Evolutionary conservation across 2,329 filamentous ascomycete genomes (phyloP).

Genomic region (Aschersonia sp.): DNA sequence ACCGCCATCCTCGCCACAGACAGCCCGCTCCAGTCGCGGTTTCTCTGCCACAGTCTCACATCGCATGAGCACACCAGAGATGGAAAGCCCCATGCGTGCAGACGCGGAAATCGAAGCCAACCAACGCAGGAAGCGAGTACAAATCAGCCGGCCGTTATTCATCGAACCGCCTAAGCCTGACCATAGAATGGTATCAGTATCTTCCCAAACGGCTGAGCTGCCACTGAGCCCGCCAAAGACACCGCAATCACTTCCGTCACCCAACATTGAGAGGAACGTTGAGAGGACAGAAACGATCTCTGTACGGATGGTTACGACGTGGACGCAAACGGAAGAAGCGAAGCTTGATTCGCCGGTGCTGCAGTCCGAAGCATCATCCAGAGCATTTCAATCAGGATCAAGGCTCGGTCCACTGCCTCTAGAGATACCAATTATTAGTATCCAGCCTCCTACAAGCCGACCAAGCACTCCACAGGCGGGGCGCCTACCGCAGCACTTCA

Average conservation of each 20-base stretch:
- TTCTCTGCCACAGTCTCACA: constrained; percentile 27
- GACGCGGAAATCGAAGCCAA: constrained; percentile 57
- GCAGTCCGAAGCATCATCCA: neutral
- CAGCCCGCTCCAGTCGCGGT: constrained; percentile 13
- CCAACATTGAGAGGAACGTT: constrained; percentile 20
- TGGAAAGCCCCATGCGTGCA: constrained; percentile 26
- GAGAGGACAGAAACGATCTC: constrained; percentile 16
- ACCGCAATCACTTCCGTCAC: constrained; percentile 32
- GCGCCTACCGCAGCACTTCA: constrained; percentile 65
- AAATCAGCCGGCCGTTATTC: constrained; percentile 32
- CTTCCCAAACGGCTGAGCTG: constrained; percentile 9
- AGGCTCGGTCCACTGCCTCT: constrained; percentile 19
- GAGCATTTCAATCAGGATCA: too few species aligned
- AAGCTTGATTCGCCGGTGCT: constrained; percentile 1
- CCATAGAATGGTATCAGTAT: constrained; percentile 44
- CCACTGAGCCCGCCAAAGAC: constrained; percentile 50
- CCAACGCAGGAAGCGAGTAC: constrained; percentile 55
- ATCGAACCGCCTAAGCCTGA: constrained; percentile 28
- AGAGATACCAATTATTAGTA: constrained; percentile 71
- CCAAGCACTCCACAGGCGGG: constrained; percentile 66
- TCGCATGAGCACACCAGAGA: constrained; percentile 17
- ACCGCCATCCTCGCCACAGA: constrained; percentile 59
- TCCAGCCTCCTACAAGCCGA: constrained; percentile 74
- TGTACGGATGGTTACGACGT: constrained; percentile 33
- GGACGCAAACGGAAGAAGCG: constrained; percentile 43